phyloP scores from a whole-genome alignment of 345 rosid genomes.

The Sisymbrium irio region DNA sequence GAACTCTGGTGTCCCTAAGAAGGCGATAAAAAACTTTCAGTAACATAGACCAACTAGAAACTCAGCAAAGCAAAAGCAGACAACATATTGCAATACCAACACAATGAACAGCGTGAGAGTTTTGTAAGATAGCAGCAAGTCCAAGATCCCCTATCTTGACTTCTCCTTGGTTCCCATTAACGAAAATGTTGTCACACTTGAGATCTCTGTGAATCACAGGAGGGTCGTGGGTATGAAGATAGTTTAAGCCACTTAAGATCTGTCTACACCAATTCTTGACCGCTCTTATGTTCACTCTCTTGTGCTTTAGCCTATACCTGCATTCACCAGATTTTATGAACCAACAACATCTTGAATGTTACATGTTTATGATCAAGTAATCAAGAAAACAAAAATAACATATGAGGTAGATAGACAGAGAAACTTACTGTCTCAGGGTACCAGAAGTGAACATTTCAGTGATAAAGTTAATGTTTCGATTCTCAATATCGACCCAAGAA shows the following conservation, averaged over 20 bases:
- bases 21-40: neutral
- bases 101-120: slow-evolving; percentile 88
- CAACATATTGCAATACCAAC: slow-evolving; percentile 61
- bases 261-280: slow-evolving; percentile 96
- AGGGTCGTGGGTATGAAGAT: slow-evolving; percentile 84
- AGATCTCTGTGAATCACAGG: slow-evolving; percentile 98
- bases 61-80: neutral
- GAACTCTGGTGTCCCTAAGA: slow-evolving; percentile 87
- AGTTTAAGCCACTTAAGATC: slow-evolving; percentile 76
- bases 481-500: slow-evolving; percentile 87
- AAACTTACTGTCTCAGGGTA: slow-evolving; percentile 78
- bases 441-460: slow-evolving; percentile 98
- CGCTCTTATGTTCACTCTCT: slow-evolving; percentile 81
- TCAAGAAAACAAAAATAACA: neutral
- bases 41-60: neutral
- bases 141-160: slow-evolving; percentile 99
- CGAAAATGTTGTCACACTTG: slow-evolving; percentile 90
- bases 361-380: neutral
- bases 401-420: neutral
- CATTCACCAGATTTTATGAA: neutral
- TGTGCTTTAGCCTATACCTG: slow-evolving; percentile 82
- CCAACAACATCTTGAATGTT: neutral
- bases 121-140: slow-evolving; percentile 80
- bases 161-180: slow-evolving; percentile 96
- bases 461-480: slow-evolving; percentile 84